These are phyloP conservation scores for Saccharomyces kudriavzevii DNA, from an alignment of 805 yeast genomes.

Conservation along the genomic window DNA sequence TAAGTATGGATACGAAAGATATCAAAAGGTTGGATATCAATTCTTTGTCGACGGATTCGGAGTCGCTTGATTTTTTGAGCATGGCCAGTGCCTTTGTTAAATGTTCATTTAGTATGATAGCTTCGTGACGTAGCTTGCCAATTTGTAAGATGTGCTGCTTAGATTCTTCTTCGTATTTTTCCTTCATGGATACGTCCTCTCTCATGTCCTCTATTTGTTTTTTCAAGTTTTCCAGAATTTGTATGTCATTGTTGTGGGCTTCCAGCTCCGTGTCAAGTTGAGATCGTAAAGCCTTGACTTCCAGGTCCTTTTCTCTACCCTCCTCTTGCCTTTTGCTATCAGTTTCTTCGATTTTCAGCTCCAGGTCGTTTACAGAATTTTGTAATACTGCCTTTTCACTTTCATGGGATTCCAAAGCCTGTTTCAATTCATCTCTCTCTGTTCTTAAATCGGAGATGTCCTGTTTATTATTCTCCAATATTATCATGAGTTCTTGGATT, in stretches of 20 bases:
- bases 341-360: slow-evolving; percentile 7
- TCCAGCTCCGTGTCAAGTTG: slow-evolving; percentile 22
- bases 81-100: slow-evolving; percentile 84
- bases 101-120: slow-evolving; percentile 88
- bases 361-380: slow-evolving; percentile 5
- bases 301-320: slow-evolving; percentile 17
- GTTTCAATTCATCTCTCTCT: slow-evolving; percentile 31
- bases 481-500: slow-evolving; percentile 35
- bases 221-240: slow-evolving; percentile 19
- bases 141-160: slow-evolving; percentile 69
- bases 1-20: slow-evolving; percentile 76
- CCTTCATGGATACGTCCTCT: slow-evolving; percentile 16
- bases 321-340: slow-evolving; percentile 11
- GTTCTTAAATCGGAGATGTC: slow-evolving; percentile 30
- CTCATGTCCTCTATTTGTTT: slow-evolving; percentile 17
- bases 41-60: slow-evolving; percentile 79
- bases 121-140: slow-evolving; percentile 91
- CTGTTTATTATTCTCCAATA: slow-evolving; percentile 30
- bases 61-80: slow-evolving; percentile 67
- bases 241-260: slow-evolving; percentile 5
- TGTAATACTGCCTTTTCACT: slow-evolving; percentile 19
- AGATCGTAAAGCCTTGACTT: slow-evolving; percentile 24
- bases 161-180: slow-evolving; percentile 43
- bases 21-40: slow-evolving; percentile 78
- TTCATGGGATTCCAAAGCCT: slow-evolving; percentile 14